Evolutionary conservation across 352 stramenopile genomes (phyloP), one percentile per base, ranked within the genome.

Genomic region (Albugo candida): DNA sequence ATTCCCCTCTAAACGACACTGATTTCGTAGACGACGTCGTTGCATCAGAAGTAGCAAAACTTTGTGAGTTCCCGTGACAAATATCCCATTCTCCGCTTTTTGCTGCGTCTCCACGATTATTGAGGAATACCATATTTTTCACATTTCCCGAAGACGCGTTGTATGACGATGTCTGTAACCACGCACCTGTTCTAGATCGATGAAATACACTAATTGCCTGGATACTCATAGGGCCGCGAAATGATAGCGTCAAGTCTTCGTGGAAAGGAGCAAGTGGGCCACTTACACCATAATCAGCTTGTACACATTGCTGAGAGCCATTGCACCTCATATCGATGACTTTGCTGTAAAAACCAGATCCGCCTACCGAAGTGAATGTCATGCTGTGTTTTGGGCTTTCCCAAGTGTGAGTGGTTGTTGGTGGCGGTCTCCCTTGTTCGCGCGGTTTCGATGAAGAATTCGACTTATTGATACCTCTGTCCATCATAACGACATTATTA

Each of bases 111-210:
- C 63, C 63, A 43, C 17, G 36, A 58, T 73, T 76, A 53, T 73
- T 76, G 24, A 76, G 52, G 45, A 76, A 71, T 6, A 69, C 60
- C 58, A 69, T 60, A 57, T 76, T 76, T 12, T 65, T 35, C 13
- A 41, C 40, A 13, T 47, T 47, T 3, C 34, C 54, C 1, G 13
- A 20, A 13, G 42, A 40, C 43, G 61, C 60, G 2, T 49, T 65
- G 53, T 56, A 76, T 19, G 52, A 55, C 0, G 65, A 71, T 13
- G 58, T 56, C 16, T 51, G 56, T 0, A 40, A 46, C 63, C 59
- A 70, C n/a, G 11, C 19, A 1, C 18, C 35, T 2, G 12, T 17
- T 36, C 56, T 49, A 1, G 16, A 2, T 17, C 43, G 56, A 8
- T 60, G 65, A 46, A 73, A 77, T 1, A 73, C 59, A 1, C 46